Evolutionary conservation across 257 asterid species (phyloP).

Genomic region (Lithospermum erythrorhizon): DNA sequence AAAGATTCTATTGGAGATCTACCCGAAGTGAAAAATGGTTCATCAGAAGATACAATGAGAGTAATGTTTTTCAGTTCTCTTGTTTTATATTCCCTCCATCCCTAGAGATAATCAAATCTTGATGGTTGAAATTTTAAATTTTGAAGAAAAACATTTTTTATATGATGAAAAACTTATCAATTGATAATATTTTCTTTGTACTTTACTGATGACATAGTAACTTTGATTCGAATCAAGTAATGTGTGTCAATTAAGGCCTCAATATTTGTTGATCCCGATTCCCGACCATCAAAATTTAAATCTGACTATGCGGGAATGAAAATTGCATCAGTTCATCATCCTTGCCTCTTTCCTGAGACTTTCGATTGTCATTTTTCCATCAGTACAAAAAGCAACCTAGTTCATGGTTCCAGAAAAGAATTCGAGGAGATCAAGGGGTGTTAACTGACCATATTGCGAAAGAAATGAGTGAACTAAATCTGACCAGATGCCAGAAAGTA

Average conservation of each 20-base stretch:
- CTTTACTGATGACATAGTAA: too few species aligned
- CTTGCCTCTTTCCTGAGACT: background rate
- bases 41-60: constrained; percentile 1
- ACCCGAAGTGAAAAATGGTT: constrained; percentile 13
- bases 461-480: constrained; percentile 18
- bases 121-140: too few species aligned
- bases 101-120: too few species aligned
- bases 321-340: too few species aligned
- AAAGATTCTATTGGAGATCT: constrained; percentile 21
- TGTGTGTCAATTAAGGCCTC: too few species aligned
- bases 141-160: too few species aligned
- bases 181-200: too few species aligned
- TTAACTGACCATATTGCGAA: constrained; percentile 15
- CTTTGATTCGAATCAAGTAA: too few species aligned
- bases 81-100: background rate
- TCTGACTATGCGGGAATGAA: too few species aligned
- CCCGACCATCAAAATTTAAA: too few species aligned
- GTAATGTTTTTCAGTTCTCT: background rate
- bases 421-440: constrained; percentile 9
- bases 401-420: constrained; percentile 15
- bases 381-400: constrained; percentile 12
- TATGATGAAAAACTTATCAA: too few species aligned
- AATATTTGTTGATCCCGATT: too few species aligned
- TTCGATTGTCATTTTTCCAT: background rate
- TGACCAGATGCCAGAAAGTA: constrained; percentile 8